Base-by-base conservation (phyloP, 2,329 filamentous ascomycete genomes). In the Aspergillus texensis region DNA sequence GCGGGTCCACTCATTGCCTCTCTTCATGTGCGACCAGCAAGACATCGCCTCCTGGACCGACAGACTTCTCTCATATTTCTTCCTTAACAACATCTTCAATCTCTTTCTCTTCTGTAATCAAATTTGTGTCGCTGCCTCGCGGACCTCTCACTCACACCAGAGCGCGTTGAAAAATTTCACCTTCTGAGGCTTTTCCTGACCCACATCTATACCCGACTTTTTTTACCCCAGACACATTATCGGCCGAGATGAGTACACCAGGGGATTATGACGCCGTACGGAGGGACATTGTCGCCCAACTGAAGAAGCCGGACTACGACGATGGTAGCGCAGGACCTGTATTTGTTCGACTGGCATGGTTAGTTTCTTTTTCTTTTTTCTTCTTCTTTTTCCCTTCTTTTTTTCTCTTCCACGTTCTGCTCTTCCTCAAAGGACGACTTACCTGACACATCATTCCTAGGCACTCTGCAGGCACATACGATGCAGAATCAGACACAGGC, bases 401-500 rank as follows among this genome's bases (percentile, higher is more conserved):
- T 24, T 54, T 41, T n/a, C 28, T 45, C n/a, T 36, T 43, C 34
- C 39, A n/a, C 21, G 34, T 58, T 24, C 24, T 48, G 8, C 21
- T 30, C 14, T 41, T 10, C 19, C 10, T 54, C 43, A 30, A 21
- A 57, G 26, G 34, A 24, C 19, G 52, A 21, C 36, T 11, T 30
- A 32, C 60, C 61, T 68, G 32, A 68, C 57, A 21, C 48, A 48
- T 59, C 14, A 43, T 46, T 45, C 57, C 56, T 61, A 85, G 85
- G 85, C 88, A 90, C 77, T 84, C 84, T n/a, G 78, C 87, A 1
- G 87, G 88, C 32, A 89, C 87, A 6, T 89, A 89, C 74, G 84
- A 87, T 70, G 76, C 77, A 34, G 79, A 81, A 60, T 85, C 85
- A 60, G 84, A 87, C 70, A 89, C 87, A 0, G 88, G 88, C 41